Conservation (phyloP, 2,329 filamentous ascomycete genomes). For the Rugonectria rugulosa region DNA sequence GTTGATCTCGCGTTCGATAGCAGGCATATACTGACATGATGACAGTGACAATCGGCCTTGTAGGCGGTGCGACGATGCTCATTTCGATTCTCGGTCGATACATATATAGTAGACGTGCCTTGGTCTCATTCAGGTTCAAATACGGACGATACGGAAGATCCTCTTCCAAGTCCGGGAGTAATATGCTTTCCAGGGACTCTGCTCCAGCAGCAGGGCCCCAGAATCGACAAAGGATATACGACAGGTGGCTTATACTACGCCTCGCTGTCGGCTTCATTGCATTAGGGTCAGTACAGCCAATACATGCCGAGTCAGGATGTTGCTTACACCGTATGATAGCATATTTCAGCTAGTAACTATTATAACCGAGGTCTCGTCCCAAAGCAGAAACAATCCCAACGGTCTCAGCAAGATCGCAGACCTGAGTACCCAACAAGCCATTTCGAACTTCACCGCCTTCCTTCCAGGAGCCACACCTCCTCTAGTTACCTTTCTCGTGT, state of each 20-base stretch:
- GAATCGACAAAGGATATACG: constrained; percentile 47
- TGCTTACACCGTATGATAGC: background rate
- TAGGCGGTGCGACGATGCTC: constrained; percentile 18
- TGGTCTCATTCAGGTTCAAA: constrained; percentile 18
- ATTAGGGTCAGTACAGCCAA: constrained; percentile 41
- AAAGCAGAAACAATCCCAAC: constrained; percentile 41
- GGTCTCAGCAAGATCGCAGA: constrained; percentile 42
- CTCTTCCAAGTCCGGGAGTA: background rate
- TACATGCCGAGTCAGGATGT: background rate
- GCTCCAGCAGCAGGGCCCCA: background rate
- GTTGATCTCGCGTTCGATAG: background rate
- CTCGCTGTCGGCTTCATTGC: constrained; percentile 54
- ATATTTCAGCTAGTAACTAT: constrained; percentile 51
- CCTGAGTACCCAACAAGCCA: constrained; percentile 36
- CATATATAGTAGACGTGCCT: constrained; percentile 14
- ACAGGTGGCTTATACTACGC: constrained; percentile 53
- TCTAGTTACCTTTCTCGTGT: constrained; percentile 22
- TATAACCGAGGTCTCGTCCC: constrained; percentile 45
- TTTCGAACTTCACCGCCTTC: constrained; percentile 31
- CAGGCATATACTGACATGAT: background rate
- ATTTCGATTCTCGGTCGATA: constrained; percentile 20
- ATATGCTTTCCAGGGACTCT: background rate
- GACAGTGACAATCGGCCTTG: constrained; percentile 18
- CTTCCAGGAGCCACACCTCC: constrained; percentile 35
- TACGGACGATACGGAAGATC: constrained; percentile 19